These are phyloP conservation scores for Wallacemonas sp. DNA, from an alignment of 208 protist species.

Conservation along the genomic window DNA sequence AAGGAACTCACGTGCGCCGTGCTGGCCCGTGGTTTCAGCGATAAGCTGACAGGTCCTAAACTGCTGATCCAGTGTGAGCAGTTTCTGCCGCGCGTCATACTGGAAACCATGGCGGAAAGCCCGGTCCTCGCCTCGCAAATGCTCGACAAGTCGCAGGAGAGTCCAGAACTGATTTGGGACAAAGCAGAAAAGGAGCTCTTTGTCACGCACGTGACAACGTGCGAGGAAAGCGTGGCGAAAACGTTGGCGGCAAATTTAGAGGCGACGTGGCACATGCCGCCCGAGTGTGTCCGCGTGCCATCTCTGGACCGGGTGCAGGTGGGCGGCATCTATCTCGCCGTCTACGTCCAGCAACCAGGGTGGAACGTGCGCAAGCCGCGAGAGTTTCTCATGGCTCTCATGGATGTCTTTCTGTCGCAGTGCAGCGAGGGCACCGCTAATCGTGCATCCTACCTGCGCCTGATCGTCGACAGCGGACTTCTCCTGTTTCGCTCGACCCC, in stretches of 20 bases:
- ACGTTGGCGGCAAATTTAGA: slow-evolving; percentile 29
- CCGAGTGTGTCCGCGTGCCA: slow-evolving; percentile 12
- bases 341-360: slow-evolving; percentile 73
- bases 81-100: slow-evolving; percentile 87
- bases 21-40: slow-evolving; percentile 53
- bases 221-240: slow-evolving; percentile 29
- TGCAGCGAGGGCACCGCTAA: neutral
- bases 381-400: slow-evolving; percentile 71
- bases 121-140: slow-evolving; percentile 63
- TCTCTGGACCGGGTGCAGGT: slow-evolving; percentile 43
- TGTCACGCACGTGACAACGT: slow-evolving; percentile 19
- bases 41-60: slow-evolving; percentile 90
- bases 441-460: slow-evolving; percentile 19
- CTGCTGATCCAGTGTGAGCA: slow-evolving; percentile 59
- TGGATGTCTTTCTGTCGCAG: slow-evolving; percentile 58
- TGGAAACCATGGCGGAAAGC: slow-evolving; percentile 92
- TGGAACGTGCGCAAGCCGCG: slow-evolving; percentile 85
- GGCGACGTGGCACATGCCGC: slow-evolving; percentile 42
- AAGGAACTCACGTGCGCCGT: slow-evolving; percentile 51
- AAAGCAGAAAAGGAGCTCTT: slow-evolving; percentile 58
- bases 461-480: slow-evolving; percentile 48
- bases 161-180: slow-evolving; percentile 94
- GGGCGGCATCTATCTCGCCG: slow-evolving; percentile 76
- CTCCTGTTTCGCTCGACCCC: slow-evolving; percentile 45
- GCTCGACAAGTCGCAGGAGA: slow-evolving; percentile 89